Base-by-base conservation (phyloP, 2,329 filamentous ascomycete genomes). In the Alternaria alternata region DNA sequence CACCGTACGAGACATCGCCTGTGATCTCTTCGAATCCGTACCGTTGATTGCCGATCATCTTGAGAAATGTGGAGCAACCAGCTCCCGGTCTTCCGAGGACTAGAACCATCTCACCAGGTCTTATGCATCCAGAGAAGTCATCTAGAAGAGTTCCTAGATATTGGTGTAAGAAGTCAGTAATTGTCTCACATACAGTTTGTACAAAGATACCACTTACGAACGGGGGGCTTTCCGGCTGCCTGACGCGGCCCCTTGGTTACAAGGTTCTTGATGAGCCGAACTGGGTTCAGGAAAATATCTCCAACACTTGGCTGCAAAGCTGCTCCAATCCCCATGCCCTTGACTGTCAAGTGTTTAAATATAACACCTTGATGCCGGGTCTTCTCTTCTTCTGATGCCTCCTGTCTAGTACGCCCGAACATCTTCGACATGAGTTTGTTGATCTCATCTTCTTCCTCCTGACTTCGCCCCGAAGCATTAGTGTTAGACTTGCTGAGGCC, bases 41-140 rank as follows among this genome's bases (percentile, higher is more conserved):
- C 38, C 89, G 80, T 56, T 86, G 84, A 68, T 92, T 92, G 51
- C 88, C 83, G 5, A 93, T 81, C 67, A 90, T 82, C 68, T 90
- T 92, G 46, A 93, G 81, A 16, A 93, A 81, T 0, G 89, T 90
- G 0, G 89, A 91, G 73, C 90, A 93, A 34, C 89, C 89, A 3
- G 88, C 83, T 0, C 89, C 90, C 0, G 90, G 89, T 48, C 58
- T 56, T 5, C 90, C 90, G 0, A 92, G 81, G 0, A 92, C 89
- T 0, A 91, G 79, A 1, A 91, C 77, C 89, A 91, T 91, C 76
- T 91, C 89, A 20, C 89, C 90, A 0, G 89, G 89, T 73, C 89
- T 88, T 51, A 92, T 87, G 65, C 88, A 91, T 11, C 90, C 90
- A 71, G 88, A 86, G 58, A 85, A 87, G 67, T 86, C 83, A 54